Base-by-base conservation (phyloP, 2,329 filamentous ascomycete species). In the Pseudogymnoascus sp. region DNA sequence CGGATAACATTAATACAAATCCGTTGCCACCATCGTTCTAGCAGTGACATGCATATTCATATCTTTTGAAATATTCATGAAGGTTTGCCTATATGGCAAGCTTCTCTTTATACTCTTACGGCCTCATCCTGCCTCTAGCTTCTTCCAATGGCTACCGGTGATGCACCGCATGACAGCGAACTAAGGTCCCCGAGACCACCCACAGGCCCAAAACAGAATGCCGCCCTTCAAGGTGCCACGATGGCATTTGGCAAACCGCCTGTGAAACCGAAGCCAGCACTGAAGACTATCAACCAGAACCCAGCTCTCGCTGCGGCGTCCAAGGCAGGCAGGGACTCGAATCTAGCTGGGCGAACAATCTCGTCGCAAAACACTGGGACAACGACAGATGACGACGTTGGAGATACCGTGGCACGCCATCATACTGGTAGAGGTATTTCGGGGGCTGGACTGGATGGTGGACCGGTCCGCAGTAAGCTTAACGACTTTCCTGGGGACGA, bases 191-290 rank as follows among this genome's bases (percentile, higher is more conserved):
- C 49, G 5, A 55, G 28, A 21, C 49, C 28, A 35, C 9, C 61
- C 43, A 18, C 55, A 55, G 58, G 62, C 60, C 61, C 64, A 37
- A 40, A 62, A 68, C 68, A 68, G 59, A 71, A 78, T 70, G 78
- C 80, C 55, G 81, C 81, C 52, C 74, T 83, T 12, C 73, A 73
- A 61, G 81, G 81, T 33, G 81, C 81, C 7, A 72, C 76, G 5
- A 67, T 74, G 41, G 81, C 81, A 21, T 83, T 82, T 69, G 75
- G 73, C 9, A 79, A 77, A 68, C 75, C 76, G 25, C 69, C 74
- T 28, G 67, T 74, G 49, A 76, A 76, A 67, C 74, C 76, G 18
- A 77, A 76, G 63, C 73, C 76, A 1, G 43, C 65, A 33, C 62
- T 65, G 18, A 55, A 55, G 28, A 11, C n/a, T 55, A 18, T 14